These are phyloP conservation scores for Alternaria consortialis DNA, from an alignment of 2,329 filamentous ascomycete species.

Conservation along the genomic window DNA sequence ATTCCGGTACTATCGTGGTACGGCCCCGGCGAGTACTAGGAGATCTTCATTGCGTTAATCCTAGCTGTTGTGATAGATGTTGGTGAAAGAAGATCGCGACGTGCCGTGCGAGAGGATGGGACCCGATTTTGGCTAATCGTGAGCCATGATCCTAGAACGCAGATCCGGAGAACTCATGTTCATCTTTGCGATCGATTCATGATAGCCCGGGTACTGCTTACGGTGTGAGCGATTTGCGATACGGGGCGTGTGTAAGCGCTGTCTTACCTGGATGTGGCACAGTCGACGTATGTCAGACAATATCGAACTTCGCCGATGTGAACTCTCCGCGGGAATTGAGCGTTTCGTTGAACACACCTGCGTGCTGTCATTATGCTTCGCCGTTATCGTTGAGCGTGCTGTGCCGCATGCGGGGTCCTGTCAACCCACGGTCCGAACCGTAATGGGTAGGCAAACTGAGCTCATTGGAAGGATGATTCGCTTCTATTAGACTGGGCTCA, in stretches of 20 bases:
- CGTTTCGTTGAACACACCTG: neutral
- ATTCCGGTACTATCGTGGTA: neutral
- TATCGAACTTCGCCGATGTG: neutral
- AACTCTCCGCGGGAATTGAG: neutral
- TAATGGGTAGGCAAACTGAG: neutral
- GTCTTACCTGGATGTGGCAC: slow-evolving; percentile 1
- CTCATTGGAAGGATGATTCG: neutral
- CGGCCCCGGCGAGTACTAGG: neutral
- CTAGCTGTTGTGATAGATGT: neutral
- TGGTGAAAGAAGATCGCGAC: slow-evolving; percentile 1
- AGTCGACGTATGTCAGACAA: slow-evolving; percentile 8
- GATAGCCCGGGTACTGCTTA: neutral
- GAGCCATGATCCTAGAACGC: neutral
- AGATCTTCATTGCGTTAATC: neutral
- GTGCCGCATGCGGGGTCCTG: neutral
- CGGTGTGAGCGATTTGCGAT: neutral
- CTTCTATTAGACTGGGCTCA: neutral
- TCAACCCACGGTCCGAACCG: slow-evolving; percentile 2
- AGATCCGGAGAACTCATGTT: neutral
- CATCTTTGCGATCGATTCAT: neutral
- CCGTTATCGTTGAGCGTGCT: neutral
- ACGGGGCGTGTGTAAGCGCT: neutral
- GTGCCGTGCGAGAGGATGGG: neutral
- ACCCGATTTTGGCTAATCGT: neutral
- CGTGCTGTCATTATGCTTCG: neutral